Evolutionary conservation across 1,139 yeast genomes (phyloP).

Genomic region (Hyphopichia pseudoburtonii): DNA sequence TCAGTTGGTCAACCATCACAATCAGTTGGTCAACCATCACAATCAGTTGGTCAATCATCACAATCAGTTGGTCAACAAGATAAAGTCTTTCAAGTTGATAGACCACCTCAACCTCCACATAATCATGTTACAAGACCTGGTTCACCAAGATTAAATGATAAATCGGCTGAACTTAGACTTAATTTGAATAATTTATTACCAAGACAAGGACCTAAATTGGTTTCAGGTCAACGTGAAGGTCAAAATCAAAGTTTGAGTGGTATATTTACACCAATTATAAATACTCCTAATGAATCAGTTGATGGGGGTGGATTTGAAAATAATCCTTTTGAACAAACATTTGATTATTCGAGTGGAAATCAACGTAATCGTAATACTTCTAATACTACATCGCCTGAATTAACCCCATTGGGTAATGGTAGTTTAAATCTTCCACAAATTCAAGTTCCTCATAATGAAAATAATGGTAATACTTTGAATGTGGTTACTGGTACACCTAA

Average conservation of each 20-base stretch:
- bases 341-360: too few relatives aligned
- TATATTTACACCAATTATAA: slow-evolving; percentile 39
- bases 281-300: slow-evolving; percentile 29
- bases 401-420: slow-evolving; percentile 15
- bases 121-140: not conserved
- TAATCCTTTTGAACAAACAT: slow-evolving; percentile 42
- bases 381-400: slow-evolving; percentile 8
- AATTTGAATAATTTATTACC: slow-evolving; percentile 15
- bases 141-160: slow-evolving; percentile 23
- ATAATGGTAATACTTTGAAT: not conserved
- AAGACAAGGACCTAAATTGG: not conserved
- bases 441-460: not conserved
- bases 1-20: not conserved
- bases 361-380: slow-evolving; percentile 10
- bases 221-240: not conserved
- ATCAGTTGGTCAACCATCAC: not conserved
- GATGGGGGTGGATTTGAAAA: slow-evolving; percentile 18
- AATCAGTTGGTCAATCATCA: too few relatives aligned
- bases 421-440: not conserved
- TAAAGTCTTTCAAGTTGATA: not conserved
- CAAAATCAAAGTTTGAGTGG: slow-evolving; percentile 18
- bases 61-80: too few relatives aligned
- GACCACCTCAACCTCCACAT: too few relatives aligned
- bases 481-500: slow-evolving; percentile 1
- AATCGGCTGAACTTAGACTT: slow-evolving; percentile 32